Evolutionary conservation across 345 rosid genomes (phyloP).

Genomic region (Firmiana major): DNA sequence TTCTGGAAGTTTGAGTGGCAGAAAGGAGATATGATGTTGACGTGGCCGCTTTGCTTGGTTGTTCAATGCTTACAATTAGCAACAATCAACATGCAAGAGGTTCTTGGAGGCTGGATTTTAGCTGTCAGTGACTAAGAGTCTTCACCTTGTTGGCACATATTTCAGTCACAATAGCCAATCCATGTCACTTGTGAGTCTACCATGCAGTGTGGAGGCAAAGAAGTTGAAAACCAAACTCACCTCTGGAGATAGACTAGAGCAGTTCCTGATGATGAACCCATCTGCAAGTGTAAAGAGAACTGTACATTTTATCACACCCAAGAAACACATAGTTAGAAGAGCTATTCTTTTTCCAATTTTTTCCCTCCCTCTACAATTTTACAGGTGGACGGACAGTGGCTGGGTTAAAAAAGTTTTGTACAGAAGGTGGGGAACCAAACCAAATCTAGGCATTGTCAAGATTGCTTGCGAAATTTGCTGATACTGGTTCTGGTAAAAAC

Average conservation of each 20-base stretch:
- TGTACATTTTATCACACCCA: constrained; percentile 16
- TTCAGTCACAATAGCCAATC: not conserved
- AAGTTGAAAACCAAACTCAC: not conserved
- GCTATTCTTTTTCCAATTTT: not conserved
- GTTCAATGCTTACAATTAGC: not conserved
- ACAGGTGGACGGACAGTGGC: not conserved
- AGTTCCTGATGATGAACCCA: not conserved
- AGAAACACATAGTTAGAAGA: constrained; percentile 8
- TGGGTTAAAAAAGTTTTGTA: constrained; percentile 1
- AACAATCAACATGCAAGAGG: not conserved
- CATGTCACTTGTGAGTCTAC: not conserved
- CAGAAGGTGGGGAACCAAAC: not conserved
- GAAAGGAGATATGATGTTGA: constrained; percentile 5
- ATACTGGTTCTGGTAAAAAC: not conserved
- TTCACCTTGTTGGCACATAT: not conserved
- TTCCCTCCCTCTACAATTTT: constrained; percentile 8
- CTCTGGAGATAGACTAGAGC: constrained; percentile 2
- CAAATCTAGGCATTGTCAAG: constrained; percentile 6
- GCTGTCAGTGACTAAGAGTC: not conserved
- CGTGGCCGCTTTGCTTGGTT: not conserved
- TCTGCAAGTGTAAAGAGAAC: constrained; percentile 15
- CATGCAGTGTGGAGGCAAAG: not conserved
- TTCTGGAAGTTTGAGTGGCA: not conserved
- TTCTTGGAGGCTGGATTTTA: not conserved
- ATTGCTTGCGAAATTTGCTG: not conserved